Base-by-base conservation (phyloP, 2,329 filamentous ascomycete genomes). In the Epichloe bromicola region DNA sequence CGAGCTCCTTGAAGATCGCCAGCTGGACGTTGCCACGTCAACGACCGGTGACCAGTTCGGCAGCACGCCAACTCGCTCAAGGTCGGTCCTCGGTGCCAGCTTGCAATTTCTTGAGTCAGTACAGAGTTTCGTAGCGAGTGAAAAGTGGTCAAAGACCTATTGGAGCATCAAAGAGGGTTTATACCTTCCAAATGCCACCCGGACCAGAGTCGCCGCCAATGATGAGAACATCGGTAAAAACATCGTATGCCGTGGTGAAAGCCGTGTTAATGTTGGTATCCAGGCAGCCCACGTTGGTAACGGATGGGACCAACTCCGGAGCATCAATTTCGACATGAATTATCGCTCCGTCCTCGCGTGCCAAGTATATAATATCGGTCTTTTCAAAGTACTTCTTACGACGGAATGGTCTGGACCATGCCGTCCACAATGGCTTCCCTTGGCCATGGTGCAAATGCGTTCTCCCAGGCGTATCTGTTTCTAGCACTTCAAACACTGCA, bases 281-380 rank as follows among this genome's bases (percentile, higher is more conserved):
- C 87, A 80, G 48, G 30, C 75, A 74, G 7, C 85, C 85, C 52
- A 87, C 74, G 50, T 76, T 73, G 44, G 76, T 74, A 50, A 75
- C 71, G 40, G 74, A 72, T 48, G 75, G 72, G 49, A 83, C 64
- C 57, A 78, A 70, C 44, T 74, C 76, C 55, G 70, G 71, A 5
- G 74, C 74, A 42, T 79, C 77, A 53, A 88, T 80, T 57, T 88
- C 82, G 4, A 91, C 67, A 56, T 85, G 86, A 50, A 83, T 78
- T 10, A 96, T 75, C 46, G 83, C 72, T 3, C 93, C 93, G 62
- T 97, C 91, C 67, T 97, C 91, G 50, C 90, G 81, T 11, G 85
- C 86, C 15, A 98, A 71, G 61, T 93, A 95, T 46, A 97, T 81
- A 53, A 84, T 81, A 61, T 97, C 93, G 37, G 82, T 80, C 17